These are phyloP conservation scores for Leccinum fibrillosum DNA, from an alignment of 768 basidiomycete species.

Conservation along the genomic window DNA sequence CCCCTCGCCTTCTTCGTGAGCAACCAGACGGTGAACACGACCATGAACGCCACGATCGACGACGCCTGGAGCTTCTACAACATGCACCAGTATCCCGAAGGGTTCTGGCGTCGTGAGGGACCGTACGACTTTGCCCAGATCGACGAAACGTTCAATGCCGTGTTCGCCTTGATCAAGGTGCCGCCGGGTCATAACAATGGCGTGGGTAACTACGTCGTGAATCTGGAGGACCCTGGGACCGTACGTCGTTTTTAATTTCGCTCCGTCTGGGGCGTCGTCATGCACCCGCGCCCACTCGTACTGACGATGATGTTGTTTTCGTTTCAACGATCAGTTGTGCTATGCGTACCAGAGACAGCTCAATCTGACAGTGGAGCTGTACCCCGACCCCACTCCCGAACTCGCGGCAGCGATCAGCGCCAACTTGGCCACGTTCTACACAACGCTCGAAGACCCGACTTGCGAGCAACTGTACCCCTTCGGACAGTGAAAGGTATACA, in stretches of 20 bases:
- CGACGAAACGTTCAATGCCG: not conserved
- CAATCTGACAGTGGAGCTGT: slow-evolving; percentile 19
- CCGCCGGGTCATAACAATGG: slow-evolving; percentile 19
- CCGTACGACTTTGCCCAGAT: slow-evolving; percentile 9
- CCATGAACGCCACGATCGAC: slow-evolving; percentile 12
- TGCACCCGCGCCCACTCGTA: not conserved
- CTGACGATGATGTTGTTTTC: not conserved
- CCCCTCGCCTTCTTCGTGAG: slow-evolving; percentile 25
- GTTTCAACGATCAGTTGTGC: slow-evolving; percentile 7
- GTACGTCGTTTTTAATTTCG: slow-evolving; percentile 6
- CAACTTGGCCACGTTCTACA: slow-evolving; percentile 17
- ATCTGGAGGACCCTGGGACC: slow-evolving; percentile 8
- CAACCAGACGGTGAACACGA: slow-evolving; percentile 20
- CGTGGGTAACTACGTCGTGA: slow-evolving; percentile 11
- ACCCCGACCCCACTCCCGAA: slow-evolving; percentile 20
- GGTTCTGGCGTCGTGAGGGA: slow-evolving; percentile 18
- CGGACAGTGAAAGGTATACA: slow-evolving; percentile 4
- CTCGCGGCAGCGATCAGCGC: slow-evolving; percentile 21
- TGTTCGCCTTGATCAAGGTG: slow-evolving; percentile 3
- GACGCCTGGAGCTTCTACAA: slow-evolving; percentile 21
- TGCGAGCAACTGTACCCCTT: slow-evolving; percentile 19
- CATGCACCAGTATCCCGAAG: slow-evolving; percentile 14
- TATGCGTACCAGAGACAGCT: slow-evolving; percentile 20
- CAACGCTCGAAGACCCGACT: slow-evolving; percentile 5
- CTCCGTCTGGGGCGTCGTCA: not conserved